Evolutionary conservation across 768 basidiomycete genomes (phyloP), one percentile per base, ranked within the genome.

Genomic region (Auriscalpium orientale): DNA sequence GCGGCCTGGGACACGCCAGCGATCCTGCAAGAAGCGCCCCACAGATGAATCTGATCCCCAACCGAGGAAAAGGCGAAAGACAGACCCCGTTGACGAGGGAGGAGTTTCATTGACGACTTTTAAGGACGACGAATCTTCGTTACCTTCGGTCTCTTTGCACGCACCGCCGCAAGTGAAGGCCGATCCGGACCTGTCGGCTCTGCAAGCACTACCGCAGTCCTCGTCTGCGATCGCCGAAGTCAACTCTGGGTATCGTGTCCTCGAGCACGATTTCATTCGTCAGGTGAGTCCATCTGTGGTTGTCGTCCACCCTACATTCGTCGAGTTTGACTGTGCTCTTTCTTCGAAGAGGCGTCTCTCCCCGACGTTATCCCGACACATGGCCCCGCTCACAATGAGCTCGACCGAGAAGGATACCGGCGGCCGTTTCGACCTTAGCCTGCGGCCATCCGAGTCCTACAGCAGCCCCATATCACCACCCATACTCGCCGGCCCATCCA

Each of bases 21-120:
- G 89, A 63, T 85, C 85, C 55, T 90, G 87, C 78, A 91, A 91
- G 81, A 91, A 89, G 76, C 77, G 87, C 56, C 78, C 81, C 37
- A 70, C 76, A 37, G 77, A 79, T 52, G 72, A 78, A 38, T 82
- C 84, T 59, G 79, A 55, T 7, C 49, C 55, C 22, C 57, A 55
- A 45, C 65, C 66, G 22, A 69, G 68, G 66, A 72, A 72, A 66
- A 69, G 65, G 56, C 68, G 70, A 55, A 69, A 64, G 61, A 65
- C 46, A 58, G 65, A 60, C 9, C 53, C 58, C 46, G 53, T 34
- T 8, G 58, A 60, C 43, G 55, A 60, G 38, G 54, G 33, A 36
- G 44, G 18, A 15, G 7, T 12, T 35, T 8, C 57, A 10, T 45
- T 43, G 40, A 48, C 53, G 33, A 45, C 18, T 52, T 59, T 37